Percentiles rank a stretch among this genome's conserved stretches.
phyloP scores from a whole-genome alignment of 78 protist genomes.

The Dictyostelium intermedium region DNA sequence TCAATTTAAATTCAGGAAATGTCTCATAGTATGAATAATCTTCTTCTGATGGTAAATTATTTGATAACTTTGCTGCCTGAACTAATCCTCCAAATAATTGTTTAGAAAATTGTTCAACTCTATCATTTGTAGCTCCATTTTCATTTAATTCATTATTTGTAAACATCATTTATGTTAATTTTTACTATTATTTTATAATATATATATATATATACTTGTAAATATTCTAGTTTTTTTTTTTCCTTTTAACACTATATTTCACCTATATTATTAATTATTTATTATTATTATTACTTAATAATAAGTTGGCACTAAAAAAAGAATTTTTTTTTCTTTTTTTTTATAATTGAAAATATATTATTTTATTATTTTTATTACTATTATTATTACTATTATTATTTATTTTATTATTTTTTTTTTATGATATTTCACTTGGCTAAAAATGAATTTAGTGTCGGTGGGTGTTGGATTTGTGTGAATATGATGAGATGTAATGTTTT shows the following conservation, averaged over 20 bases:
- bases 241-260: no score
- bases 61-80: constrained; percentile 61
- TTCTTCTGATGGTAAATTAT: constrained; percentile 72
- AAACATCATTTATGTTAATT: neutral
- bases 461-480: neutral
- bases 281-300: no score
- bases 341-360: no score
- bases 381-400: no score
- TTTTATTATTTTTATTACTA: no score
- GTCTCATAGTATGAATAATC: constrained; percentile 78
- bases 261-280: no score
- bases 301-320: no score
- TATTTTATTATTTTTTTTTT: no score
- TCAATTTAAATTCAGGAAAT: constrained; percentile 55
- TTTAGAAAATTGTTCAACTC: constrained; percentile 47
- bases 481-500: neutral
- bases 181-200: no score
- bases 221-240: no score
- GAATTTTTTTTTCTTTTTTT: no score
- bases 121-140: neutral
- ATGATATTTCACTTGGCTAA: neutral
- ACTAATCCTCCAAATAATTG: constrained; percentile 50
- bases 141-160: neutral
- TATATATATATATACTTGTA: no score
- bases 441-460: neutral